Conservation (phyloP, 768 basidiomycete genomes). For the Amanita molliuscula region DNA sequence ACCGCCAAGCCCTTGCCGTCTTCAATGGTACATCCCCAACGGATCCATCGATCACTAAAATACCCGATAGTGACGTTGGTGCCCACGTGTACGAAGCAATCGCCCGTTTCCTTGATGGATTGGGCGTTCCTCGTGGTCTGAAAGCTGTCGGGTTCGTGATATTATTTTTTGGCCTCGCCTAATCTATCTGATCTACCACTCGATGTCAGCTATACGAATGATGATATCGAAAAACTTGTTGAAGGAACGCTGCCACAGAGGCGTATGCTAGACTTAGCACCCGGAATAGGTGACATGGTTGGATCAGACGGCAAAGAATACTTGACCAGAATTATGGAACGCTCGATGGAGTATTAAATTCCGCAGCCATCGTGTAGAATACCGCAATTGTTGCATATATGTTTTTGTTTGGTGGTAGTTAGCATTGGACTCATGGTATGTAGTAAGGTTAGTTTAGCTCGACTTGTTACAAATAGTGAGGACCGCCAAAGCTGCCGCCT, state of each 20-base stretch:
- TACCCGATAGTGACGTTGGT: constrained; percentile 75
- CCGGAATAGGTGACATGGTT: constrained; percentile 74
- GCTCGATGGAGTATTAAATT: constrained; percentile 60
- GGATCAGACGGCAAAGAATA: constrained; percentile 80
- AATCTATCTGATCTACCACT: neutral
- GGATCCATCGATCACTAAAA: constrained; percentile 59
- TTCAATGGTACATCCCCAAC: constrained; percentile 60
- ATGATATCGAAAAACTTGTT: constrained; percentile 67
- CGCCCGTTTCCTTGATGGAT: constrained; percentile 75
- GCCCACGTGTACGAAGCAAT: constrained; percentile 76
- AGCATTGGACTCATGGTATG: constrained; percentile 76
- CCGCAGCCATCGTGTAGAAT: neutral
- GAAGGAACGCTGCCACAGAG: constrained; percentile 90
- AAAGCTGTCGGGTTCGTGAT: constrained; percentile 59
- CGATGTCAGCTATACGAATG: constrained; percentile 41
- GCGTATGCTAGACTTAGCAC: constrained; percentile 87
- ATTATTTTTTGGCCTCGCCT: neutral
- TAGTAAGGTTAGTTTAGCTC: constrained; percentile 59
- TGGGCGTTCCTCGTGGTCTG: constrained; percentile 81
- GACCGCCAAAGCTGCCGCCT: constrained; percentile 65
- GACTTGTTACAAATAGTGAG: neutral
- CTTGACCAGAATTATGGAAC: constrained; percentile 71
- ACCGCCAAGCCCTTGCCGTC: constrained; percentile 80
- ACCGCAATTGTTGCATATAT: neutral
- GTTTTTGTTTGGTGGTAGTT: neutral